Percentiles rank a stretch among this genome's conserved stretches.
These are phyloP conservation scores for Verticillium longisporum DNA, from an alignment of 2,329 filamentous ascomycete genomes.

Conservation along the genomic window DNA sequence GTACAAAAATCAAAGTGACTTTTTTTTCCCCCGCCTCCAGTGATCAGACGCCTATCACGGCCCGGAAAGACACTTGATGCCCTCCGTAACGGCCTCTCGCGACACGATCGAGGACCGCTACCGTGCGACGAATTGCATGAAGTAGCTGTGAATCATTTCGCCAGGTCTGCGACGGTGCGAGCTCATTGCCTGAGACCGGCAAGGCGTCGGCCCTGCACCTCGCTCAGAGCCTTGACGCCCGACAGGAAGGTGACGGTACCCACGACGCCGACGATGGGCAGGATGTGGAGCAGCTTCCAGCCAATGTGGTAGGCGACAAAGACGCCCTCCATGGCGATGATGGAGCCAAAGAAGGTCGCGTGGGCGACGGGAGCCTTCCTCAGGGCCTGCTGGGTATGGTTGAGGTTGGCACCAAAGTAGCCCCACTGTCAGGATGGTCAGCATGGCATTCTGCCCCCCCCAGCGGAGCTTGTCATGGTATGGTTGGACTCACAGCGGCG, in stretches of 20 bases:
- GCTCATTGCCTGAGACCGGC: constrained; percentile 55
- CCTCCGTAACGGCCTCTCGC: neutral
- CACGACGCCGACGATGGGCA: constrained; percentile 66
- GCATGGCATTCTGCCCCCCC: constrained; percentile 1
- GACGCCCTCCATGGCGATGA: constrained; percentile 80
- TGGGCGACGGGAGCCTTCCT: constrained; percentile 74
- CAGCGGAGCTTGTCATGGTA: neutral
- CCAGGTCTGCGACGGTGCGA: neutral
- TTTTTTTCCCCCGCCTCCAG: neutral
- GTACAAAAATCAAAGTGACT: neutral
- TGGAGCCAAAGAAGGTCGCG: constrained; percentile 75
- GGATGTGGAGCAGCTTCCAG: constrained; percentile 87
- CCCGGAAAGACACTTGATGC: neutral
- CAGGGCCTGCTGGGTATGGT: constrained; percentile 70
- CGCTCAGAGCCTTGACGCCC: constrained; percentile 81
- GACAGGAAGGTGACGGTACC: constrained; percentile 72
- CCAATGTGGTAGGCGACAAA: constrained; percentile 91
- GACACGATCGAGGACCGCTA: neutral
- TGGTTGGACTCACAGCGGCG: constrained; percentile 48
- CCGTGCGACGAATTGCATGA: neutral
- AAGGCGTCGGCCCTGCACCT: constrained; percentile 83
- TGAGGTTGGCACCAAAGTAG: constrained; percentile 73
- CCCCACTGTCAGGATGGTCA: constrained; percentile 56
- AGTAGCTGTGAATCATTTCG: neutral
- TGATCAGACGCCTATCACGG: neutral